phyloP scores from a whole-genome alignment of 495 filamentous ascomycete genomes.

The Penicillium alfredii region DNA sequence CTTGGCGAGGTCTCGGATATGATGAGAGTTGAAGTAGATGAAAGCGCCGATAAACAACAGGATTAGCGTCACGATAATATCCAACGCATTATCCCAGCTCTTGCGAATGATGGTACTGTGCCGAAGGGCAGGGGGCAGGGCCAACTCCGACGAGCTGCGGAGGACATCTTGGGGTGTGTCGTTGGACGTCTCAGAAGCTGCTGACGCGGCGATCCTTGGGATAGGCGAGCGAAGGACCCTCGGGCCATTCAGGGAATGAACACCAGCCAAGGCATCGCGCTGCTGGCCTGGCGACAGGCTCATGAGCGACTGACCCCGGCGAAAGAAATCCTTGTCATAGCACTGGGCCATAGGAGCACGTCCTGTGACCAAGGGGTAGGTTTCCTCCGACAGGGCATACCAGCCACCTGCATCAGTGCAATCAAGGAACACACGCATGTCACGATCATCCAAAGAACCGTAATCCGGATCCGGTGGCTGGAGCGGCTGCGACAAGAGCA shows the following conservation, averaged over 20 bases:
- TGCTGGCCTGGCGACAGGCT: conserved; percentile 39
- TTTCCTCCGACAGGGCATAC: conserved; percentile 87
- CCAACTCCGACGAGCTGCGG: conserved; percentile 36
- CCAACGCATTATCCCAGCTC: conserved; percentile 46
- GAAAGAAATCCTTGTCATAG: conserved; percentile 54
- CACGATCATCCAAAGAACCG: conserved; percentile 48
- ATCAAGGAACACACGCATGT: conserved; percentile 75
- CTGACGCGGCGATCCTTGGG: conserved; percentile 30
- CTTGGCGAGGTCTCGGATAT: conserved; percentile 43
- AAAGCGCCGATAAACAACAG: conserved; percentile 42
- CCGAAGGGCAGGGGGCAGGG: conserved; percentile 40
- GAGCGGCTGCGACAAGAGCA: conserved; percentile 80
- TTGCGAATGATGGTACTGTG: conserved; percentile 50
- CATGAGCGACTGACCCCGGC: conserved; percentile 35
- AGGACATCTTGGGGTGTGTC: conserved; percentile 39
- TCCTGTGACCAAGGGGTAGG: conserved; percentile 75
- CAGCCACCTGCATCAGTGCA: conserved; percentile 77
- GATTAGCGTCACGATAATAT: conserved; percentile 45
- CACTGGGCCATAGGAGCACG: conserved; percentile 59
- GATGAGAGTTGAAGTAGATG: conserved; percentile 46
- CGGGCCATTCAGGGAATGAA: conserved; percentile 44
- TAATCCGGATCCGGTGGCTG: conserved; percentile 58
- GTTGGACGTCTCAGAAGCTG: conserved; percentile 29
- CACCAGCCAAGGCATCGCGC: conserved; percentile 47
- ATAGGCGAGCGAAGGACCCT: conserved; percentile 30